Evolutionary conservation across 345 rosid species (phyloP), one percentile per base, ranked within the genome.

Genomic region (Physaria fendleri): DNA sequence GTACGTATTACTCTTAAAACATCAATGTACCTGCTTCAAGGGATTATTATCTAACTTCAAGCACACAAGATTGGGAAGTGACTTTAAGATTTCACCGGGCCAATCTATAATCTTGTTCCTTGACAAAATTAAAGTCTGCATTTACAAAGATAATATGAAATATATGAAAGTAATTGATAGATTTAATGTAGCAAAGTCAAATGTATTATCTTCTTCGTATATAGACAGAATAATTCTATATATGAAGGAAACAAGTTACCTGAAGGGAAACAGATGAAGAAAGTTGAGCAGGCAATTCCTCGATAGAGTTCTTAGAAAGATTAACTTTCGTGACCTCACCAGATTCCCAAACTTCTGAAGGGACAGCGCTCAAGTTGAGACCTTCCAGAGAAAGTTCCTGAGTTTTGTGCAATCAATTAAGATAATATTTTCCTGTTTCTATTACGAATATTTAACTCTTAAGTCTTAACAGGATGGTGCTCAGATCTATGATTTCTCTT

Each of bases 361-460:
- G 98, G 37, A 86, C 82, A 59, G 61, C 72, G 68, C 33, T 81
- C 80, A 92, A 74, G 64, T 79, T 82, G 78, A 75, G 60, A 66
- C 93, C 87, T 64, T 76, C 83, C 61, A 92, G 70, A 73, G 79
- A 82, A 60, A 92, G 87, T 56, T 85, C 98, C 98, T 92, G 77
- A 18, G 59, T 69, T 50, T 35, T 50, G 48, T 44, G 16, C 13
- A 41, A 62, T 18, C 64, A 42, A 2, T 16, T 46, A 46, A 62
- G 59, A 55, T 18, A n/a, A 50, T 5, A 21, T 34, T 4, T 2
- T 12, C 11, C 34, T 37, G 15, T 12, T 35, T 69, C 35, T 43
- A 4, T 29, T 13, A 22, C 13, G 33, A 49, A 49, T 20, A 32
- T 10, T 22, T 29, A 41, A n/a, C n/a, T 57, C 59, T 18, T 22